Base-by-base conservation (phyloP, 2,329 filamentous ascomycete species). In the Trichoderma guizhouense region DNA sequence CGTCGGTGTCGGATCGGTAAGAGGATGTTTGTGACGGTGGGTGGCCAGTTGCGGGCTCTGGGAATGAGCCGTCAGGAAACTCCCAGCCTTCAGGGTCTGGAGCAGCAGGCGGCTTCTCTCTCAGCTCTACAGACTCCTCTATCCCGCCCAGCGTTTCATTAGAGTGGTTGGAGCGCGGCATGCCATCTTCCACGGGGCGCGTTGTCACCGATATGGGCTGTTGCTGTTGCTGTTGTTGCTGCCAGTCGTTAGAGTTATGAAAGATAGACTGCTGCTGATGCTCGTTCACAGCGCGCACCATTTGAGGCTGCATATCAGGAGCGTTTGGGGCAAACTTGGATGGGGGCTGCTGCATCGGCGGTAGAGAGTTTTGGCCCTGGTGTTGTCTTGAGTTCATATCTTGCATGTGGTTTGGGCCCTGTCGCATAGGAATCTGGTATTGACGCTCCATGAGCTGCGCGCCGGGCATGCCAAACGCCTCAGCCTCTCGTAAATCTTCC, bases 11-110 rank as follows among this genome's bases (percentile, higher is more conserved):
- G 1, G 94, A 94, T 73, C 95, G 90, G 82, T 81, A 91, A 75
- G 77, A 85, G 36, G 81, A 82, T 12, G 85, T 79, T 69, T 86
- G 86, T 65, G 85, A 83, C 2, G 75, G 78, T 30, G 79, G 81
- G 60, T 87, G 85, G 6, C 80, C 76, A 34, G 83, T 80, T 57
- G 80, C 79, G 14, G 88, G 82, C 53, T 93, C 91, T 0, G 88
- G 83, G 67, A 90, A 89, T n/a, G 86, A 84, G 9, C 90, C 87
- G 72, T 98, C 94, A 69, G 95, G 93, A 76, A 99, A 99, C 78
- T 97, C 95, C 96, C 96, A 99, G 9, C 89, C 93, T 77, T 97
- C 95, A 0, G 87, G 79, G 72, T 92, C 90, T 5, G 86, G 83
- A 8, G 81, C 77, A 1, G 78, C 77, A 28, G 81, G 73, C 73